These are phyloP conservation scores for Parietaria judaica DNA, from an alignment of 306 rosid species.

Conservation along the genomic window DNA sequence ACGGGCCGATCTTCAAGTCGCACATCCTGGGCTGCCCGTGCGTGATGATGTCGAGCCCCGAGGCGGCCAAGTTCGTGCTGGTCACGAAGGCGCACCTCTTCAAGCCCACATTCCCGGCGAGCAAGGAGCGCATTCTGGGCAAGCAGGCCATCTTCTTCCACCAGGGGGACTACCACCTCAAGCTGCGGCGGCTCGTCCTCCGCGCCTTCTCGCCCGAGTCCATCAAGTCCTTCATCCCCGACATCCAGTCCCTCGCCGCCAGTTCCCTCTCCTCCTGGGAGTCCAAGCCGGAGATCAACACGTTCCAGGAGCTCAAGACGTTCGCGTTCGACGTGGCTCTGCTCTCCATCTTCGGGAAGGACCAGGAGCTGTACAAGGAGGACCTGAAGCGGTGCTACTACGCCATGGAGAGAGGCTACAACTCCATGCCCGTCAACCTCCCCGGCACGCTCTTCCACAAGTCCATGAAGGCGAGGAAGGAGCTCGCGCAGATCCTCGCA, in stretches of 20 bases:
- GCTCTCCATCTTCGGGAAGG: conserved; percentile 80
- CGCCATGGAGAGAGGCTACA: conserved; percentile 79
- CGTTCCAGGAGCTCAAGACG: conserved; percentile 86
- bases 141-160: conserved; percentile 86
- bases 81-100: conserved; percentile 60
- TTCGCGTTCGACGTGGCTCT: conserved; percentile 83
- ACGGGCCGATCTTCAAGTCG: conserved; percentile 89
- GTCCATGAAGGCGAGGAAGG: conserved; percentile 85
- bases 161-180: conserved; percentile 88
- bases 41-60: conserved; percentile 88
- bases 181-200: conserved; percentile 75
- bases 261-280: conserved; percentile 58
- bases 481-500: conserved; percentile 66
- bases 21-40: conserved; percentile 97
- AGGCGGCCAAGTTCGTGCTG: conserved; percentile 81
- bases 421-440: conserved; percentile 86
- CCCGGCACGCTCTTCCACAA: conserved; percentile 83
- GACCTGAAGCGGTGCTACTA: conserved; percentile 76
- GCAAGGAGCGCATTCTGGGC: conserved; percentile 96
- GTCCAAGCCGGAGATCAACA: conserved; percentile 44
- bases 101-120: conserved; percentile 91
- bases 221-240: conserved; percentile 34
- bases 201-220: conserved; percentile 82
- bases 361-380: conserved; percentile 60
- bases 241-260: conserved; percentile 64